Evolutionary conservation across 768 basidiomycete species (phyloP).

Genomic region (Leucosporidium scottii): DNA sequence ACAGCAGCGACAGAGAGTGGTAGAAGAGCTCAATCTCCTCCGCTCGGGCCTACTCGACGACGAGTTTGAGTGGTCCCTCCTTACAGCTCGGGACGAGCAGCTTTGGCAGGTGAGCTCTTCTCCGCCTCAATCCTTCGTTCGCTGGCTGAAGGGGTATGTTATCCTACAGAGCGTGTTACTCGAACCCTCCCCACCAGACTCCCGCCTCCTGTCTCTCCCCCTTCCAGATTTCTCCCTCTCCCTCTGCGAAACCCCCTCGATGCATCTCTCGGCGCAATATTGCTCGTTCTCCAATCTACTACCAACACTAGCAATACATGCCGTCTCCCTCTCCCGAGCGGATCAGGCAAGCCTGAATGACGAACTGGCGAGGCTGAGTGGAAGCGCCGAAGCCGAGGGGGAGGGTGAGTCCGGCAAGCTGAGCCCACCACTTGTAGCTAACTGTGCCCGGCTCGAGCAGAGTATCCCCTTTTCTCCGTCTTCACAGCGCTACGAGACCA

Average conservation of each 20-base stretch:
- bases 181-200: not conserved
- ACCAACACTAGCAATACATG: not conserved
- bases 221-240: not conserved
- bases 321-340: not conserved
- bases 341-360: not conserved
- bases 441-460: not conserved
- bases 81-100: not conserved
- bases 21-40: conserved; percentile 19
- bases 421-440: too few relatives aligned
- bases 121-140: not conserved
- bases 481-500: conserved; percentile 15
- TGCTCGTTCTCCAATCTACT: too few relatives aligned
- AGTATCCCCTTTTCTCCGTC: conserved; percentile 17
- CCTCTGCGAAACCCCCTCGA: not conserved
- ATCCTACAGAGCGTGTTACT: not conserved
- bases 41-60: conserved; percentile 2
- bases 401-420: not conserved
- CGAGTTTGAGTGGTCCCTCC: conserved; percentile 4
- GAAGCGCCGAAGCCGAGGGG: not conserved
- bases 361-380: not conserved
- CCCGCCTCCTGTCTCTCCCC: not conserved
- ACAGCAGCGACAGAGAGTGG: too few relatives aligned
- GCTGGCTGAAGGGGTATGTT: too few relatives aligned
- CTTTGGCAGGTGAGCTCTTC: conserved; percentile 14
- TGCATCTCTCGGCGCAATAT: not conserved